Evolutionary conservation across 2,329 filamentous ascomycete genomes (phyloP).

Genomic region (Penicillium glabrum): DNA sequence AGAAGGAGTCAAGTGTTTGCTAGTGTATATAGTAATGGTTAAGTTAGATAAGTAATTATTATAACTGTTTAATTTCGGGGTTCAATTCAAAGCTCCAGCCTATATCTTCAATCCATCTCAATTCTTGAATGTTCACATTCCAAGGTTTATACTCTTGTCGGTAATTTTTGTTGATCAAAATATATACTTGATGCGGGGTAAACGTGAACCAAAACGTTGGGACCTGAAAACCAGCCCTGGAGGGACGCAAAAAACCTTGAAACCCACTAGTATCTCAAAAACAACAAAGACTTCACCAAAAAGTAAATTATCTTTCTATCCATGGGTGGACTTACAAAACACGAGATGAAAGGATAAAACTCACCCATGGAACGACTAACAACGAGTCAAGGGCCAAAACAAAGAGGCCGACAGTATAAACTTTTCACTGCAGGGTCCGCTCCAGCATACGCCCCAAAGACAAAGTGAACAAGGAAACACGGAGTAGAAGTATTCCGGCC

Average conservation of each 20-base stretch:
- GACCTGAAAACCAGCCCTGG: too few species aligned
- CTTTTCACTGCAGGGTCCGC: background rate
- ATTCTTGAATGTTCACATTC: background rate
- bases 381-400: background rate
- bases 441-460: too few species aligned
- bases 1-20: background rate
- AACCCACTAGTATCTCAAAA: background rate
- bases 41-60: background rate
- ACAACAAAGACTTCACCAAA: background rate
- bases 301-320: background rate
- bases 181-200: too few species aligned
- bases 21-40: background rate
- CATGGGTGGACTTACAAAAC: background rate
- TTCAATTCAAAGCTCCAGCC: background rate
- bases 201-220: too few species aligned
- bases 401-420: background rate
- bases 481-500: background rate
- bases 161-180: too few species aligned
- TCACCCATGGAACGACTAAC: background rate
- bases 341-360: background rate
- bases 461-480: background rate
- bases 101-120: background rate
- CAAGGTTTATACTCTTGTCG: too few species aligned
- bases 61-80: background rate
- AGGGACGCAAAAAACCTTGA: too few species aligned